phyloP scores from a whole-genome alignment of 2,329 filamentous ascomycete species.

The Cytospora paraplurivora region DNA sequence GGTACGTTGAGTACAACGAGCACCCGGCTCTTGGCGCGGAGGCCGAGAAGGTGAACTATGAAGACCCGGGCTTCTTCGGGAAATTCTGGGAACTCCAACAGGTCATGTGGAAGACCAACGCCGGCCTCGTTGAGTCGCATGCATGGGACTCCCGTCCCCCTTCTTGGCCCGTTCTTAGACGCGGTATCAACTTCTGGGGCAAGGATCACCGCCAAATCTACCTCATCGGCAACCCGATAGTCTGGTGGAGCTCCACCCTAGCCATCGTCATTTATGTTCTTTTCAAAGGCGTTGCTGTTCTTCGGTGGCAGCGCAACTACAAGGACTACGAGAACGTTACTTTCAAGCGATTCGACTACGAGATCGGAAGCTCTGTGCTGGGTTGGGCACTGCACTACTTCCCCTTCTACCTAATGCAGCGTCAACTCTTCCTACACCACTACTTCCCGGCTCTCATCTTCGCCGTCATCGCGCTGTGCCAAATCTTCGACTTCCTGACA shows the following conservation, averaged over 20 bases:
- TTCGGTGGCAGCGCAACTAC: slow-evolving; percentile 94
- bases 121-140: slow-evolving; percentile 92
- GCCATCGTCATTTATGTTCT: slow-evolving; percentile 75
- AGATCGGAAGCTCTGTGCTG: slow-evolving; percentile 85
- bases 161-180: slow-evolving; percentile 88
- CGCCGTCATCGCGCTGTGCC: slow-evolving; percentile 83
- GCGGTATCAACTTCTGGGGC: slow-evolving; percentile 99
- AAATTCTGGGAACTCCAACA: slow-evolving; percentile 98
- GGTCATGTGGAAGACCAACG: slow-evolving; percentile 99
- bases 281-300: slow-evolving; percentile 84
- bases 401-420: slow-evolving; percentile 97
- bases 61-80: slow-evolving; percentile 89
- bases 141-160: slow-evolving; percentile 95
- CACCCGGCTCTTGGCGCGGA: slow-evolving; percentile 75
- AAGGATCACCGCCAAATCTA: slow-evolving; percentile 94
- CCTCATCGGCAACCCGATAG: slow-evolving; percentile 88
- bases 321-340: slow-evolving; percentile 78
- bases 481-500: slow-evolving; percentile 83
- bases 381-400: slow-evolving; percentile 99
- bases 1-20: slow-evolving; percentile 92
- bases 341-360: slow-evolving; percentile 98
- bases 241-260: slow-evolving; percentile 88
- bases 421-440: slow-evolving; percentile 97
- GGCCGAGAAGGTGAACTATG: slow-evolving; percentile 95
- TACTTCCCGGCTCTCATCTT: slow-evolving; percentile 98